Percentiles rank a stretch among this genome's conserved stretches.
These are phyloP conservation scores for Pseudocohnilembus persalinus DNA, from an alignment of 169 alveolate species.

Conservation along the genomic window DNA sequence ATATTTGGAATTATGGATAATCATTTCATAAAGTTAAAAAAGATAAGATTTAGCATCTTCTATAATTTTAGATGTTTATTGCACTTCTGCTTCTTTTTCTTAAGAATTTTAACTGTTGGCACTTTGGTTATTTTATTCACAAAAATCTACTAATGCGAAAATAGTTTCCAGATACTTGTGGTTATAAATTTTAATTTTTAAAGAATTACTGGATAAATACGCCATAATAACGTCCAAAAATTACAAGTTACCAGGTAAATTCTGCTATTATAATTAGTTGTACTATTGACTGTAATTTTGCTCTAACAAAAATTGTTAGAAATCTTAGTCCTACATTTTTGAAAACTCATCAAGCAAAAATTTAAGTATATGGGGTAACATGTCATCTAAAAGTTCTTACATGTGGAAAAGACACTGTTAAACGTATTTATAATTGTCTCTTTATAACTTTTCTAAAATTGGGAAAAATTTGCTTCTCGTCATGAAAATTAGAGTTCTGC, in stretches of 20 bases:
- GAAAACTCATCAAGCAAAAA: conserved; percentile 28
- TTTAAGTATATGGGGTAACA: conserved; percentile 23
- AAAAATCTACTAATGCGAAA: neutral
- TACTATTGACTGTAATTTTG: neutral
- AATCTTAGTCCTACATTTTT: neutral
- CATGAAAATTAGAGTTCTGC: conserved; percentile 8
- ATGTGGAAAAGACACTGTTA: conserved; percentile 61
- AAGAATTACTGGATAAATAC: neutral
- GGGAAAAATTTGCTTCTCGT: conserved; percentile 58
- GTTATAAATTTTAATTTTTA: neutral
- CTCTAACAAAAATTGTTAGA: conserved; percentile 4
- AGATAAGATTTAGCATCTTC: conserved; percentile 16
- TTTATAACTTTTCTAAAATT: conserved; percentile 53
- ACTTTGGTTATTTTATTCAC: neutral
- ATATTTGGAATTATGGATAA: conserved; percentile 7
- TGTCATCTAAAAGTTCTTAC: conserved; percentile 48
- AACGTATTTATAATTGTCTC: conserved; percentile 64
- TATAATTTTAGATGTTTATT: neutral
- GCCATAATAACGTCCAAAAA: neutral
- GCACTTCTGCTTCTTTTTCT: neutral
- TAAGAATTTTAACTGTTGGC: neutral
- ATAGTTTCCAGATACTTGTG: neutral
- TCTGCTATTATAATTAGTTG: neutral
- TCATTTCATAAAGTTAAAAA: conserved; percentile 23
- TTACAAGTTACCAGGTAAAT: conserved; percentile 14